Evolutionary conservation across 2,329 filamentous ascomycete species (phyloP).

Genomic region (Trichoderma sp.): DNA sequence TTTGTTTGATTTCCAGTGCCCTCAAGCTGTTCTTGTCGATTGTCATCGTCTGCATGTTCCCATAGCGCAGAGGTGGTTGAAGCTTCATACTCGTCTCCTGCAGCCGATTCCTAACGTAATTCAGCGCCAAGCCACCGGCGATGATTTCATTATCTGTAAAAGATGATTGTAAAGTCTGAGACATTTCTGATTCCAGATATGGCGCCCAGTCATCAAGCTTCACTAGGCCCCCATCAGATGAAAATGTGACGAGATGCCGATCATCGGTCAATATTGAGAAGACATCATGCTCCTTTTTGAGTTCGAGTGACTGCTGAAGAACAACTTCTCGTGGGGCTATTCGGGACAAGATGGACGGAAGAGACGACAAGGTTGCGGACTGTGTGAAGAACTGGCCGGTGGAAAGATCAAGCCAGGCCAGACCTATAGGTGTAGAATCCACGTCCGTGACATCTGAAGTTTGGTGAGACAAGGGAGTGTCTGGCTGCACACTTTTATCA

Average conservation of each 20-base stretch:
- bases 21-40: constrained; percentile 92
- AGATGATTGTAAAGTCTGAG: constrained; percentile 45
- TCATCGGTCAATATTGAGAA: constrained; percentile 71
- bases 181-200: constrained; percentile 73
- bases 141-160: constrained; percentile 69
- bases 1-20: constrained; percentile 84
- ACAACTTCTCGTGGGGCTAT: constrained; percentile 84
- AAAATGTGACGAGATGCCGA: constrained; percentile 72
- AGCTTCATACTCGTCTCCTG: constrained; percentile 77
- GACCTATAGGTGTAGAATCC: constrained; percentile 53
- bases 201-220: constrained; percentile 65
- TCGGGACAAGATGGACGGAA: constrained; percentile 79
- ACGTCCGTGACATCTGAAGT: background rate
- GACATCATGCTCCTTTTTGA: constrained; percentile 58
- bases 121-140: constrained; percentile 77
- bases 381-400: constrained; percentile 95
- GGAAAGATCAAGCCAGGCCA: constrained; percentile 93
- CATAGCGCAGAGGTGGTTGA: constrained; percentile 74
- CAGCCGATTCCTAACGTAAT: constrained; percentile 78
- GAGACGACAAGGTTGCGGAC: constrained; percentile 62
- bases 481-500: background rate
- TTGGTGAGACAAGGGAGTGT: background rate
- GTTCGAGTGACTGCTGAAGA: constrained; percentile 62
- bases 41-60: constrained; percentile 73
- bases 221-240: constrained; percentile 46